phyloP scores from a whole-genome alignment of 345 rosid genomes.

The Rhizophora apiculata region DNA sequence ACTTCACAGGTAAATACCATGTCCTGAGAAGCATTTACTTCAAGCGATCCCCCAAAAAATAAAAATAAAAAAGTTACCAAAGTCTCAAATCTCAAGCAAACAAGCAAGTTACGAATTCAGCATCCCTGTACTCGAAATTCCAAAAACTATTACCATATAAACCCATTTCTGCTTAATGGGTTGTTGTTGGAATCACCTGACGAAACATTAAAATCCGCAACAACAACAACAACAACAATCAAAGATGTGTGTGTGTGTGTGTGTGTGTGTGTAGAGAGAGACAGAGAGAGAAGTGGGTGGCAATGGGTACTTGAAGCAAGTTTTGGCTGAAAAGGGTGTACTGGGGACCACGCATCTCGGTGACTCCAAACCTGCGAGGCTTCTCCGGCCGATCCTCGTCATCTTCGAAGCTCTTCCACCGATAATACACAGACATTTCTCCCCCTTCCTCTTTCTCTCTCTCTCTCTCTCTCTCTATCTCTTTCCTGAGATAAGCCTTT shows the following conservation, averaged over 20 bases:
- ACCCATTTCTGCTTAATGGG: no score
- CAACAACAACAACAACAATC: not conserved
- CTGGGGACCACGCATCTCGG: slow-evolving; percentile 84
- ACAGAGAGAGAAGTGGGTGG: not conserved
- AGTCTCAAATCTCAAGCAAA: no score
- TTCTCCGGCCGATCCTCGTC: slow-evolving; percentile 91
- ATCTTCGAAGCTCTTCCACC: slow-evolving; percentile 73
- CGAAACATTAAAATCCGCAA: no score
- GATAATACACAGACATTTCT: slow-evolving; percentile 47
- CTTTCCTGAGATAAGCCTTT: not conserved
- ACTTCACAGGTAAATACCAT: no score
- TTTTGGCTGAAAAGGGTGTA: slow-evolving; percentile 56
- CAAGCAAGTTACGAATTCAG: no score
- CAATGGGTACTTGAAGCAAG: slow-evolving; percentile 51
- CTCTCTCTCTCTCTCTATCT: not conserved
- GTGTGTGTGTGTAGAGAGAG: not conserved
- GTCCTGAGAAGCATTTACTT: no score
- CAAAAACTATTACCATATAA: no score
- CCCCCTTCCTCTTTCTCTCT: not conserved
- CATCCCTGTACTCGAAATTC: no score
- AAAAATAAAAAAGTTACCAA: no score
- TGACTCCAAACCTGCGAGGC: slow-evolving; percentile 84
- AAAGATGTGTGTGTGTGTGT: no score
- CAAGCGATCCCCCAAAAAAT: no score
- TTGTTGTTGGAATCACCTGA: no score